phyloP scores from a whole-genome alignment of 2,329 filamentous ascomycete species.

The Nemania abortiva region DNA sequence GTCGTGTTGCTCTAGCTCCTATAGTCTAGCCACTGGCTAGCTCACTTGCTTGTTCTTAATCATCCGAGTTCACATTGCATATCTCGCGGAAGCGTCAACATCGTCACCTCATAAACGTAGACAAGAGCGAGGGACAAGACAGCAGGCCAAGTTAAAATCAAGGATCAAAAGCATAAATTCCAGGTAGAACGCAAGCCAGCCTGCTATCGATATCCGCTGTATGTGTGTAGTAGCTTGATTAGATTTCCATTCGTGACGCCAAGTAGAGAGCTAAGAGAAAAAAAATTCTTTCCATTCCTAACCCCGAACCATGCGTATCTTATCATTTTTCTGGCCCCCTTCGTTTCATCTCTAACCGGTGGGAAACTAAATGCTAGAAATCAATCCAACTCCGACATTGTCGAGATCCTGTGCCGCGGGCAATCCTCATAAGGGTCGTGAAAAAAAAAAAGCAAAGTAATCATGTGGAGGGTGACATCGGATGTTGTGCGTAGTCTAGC shows the following conservation, averaged over 20 bases:
- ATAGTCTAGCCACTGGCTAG: not conserved
- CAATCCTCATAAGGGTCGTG: constrained; percentile 21
- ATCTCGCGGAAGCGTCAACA: constrained; percentile 4
- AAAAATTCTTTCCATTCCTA: constrained; percentile 13
- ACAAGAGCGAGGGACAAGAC: not conserved
- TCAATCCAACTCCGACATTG: constrained; percentile 23
- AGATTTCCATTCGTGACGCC: constrained; percentile 17
- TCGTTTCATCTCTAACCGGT: constrained; percentile 4
- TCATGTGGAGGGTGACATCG: constrained; percentile 18
- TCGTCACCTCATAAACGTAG: constrained; percentile 21
- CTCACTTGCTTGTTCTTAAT: not conserved
- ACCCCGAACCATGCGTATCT: constrained; percentile 32
- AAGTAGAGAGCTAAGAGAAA: constrained; percentile 15
- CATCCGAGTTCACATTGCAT: not conserved
- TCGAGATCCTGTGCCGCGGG: not conserved
- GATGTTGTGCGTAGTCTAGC: constrained; percentile 28
- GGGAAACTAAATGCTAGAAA: constrained; percentile 23
- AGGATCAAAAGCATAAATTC: not conserved
- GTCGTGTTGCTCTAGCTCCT: not conserved
- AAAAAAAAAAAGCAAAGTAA: constrained; percentile 10
- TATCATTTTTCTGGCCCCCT: constrained; percentile 15
- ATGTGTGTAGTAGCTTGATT: constrained; percentile 19
- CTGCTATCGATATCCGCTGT: not conserved
- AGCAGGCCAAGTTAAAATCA: not conserved
- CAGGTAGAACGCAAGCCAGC: not conserved